These are phyloP conservation scores for Schrenkiella parvula DNA, from an alignment of 345 rosid species.

Conservation along the genomic window DNA sequence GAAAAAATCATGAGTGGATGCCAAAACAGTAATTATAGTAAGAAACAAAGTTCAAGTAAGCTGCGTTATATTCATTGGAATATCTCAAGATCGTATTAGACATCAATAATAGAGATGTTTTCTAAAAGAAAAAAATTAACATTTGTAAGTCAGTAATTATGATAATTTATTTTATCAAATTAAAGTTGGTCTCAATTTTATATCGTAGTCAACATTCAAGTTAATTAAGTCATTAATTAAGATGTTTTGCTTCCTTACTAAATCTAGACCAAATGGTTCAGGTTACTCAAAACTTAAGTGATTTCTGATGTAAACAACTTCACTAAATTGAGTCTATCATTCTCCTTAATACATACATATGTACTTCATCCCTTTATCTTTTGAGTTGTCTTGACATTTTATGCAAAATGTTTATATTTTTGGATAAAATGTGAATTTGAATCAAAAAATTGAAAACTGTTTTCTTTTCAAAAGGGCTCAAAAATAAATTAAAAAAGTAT, in stretches of 20 bases:
- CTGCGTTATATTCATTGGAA: not conserved
- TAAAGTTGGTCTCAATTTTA: not conserved
- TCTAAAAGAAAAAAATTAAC: not conserved
- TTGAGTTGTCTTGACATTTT: not conserved
- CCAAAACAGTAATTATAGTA: not conserved
- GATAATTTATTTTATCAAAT: not conserved
- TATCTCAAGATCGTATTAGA: not conserved
- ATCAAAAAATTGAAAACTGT: no score
- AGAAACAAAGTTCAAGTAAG: not conserved
- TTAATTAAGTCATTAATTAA: not conserved
- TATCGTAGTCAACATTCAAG: not conserved
- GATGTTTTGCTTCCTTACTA: not conserved
- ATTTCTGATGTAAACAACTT: slow-evolving; percentile 17
- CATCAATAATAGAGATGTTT: not conserved
- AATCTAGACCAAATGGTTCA: slow-evolving; percentile 6
- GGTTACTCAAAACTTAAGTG: not conserved
- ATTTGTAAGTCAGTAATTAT: not conserved
- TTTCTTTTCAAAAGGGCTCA: no score
- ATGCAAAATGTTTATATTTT: no score
- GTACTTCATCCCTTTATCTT: not conserved
- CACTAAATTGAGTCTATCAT: not conserved
- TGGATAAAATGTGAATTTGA: no score
- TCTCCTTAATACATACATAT: not conserved
- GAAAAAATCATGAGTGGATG: not conserved
- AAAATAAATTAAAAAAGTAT: no score